phyloP scores from a whole-genome alignment of 352 stramenopile species.

The Phytophthora kernoviae region DNA sequence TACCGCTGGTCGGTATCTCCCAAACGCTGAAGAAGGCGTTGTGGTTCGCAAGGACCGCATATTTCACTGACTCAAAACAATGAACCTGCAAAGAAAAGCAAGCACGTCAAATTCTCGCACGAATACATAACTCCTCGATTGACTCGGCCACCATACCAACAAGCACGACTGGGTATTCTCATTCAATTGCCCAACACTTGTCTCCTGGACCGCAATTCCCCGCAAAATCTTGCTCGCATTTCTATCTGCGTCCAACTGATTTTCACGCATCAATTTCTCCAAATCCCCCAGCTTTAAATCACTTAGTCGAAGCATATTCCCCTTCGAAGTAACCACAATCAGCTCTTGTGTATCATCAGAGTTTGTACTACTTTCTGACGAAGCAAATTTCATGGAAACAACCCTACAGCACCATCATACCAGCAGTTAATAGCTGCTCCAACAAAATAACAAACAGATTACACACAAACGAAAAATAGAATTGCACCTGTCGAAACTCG shows the following conservation, averaged over 20 bases:
- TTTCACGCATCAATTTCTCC: slow-evolving; percentile 25
- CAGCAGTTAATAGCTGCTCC: not conserved
- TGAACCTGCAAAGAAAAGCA: slow-evolving; percentile 21
- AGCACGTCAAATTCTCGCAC: not conserved
- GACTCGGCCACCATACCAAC: slow-evolving; percentile 11
- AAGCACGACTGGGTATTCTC: slow-evolving; percentile 19
- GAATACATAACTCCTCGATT: not conserved
- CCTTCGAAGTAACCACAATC: slow-evolving; percentile 32
- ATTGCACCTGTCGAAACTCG: slow-evolving; percentile 15
- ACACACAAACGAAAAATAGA: not conserved
- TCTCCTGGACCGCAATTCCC: slow-evolving; percentile 28
- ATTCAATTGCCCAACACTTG: slow-evolving; percentile 19
- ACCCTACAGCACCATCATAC: slow-evolving; percentile 2
- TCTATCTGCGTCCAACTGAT: slow-evolving; percentile 8
- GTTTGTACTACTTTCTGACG: slow-evolving; percentile 1
- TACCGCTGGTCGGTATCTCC: slow-evolving; percentile 2
- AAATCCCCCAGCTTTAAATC: slow-evolving; percentile 37
- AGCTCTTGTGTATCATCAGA: slow-evolving; percentile 26
- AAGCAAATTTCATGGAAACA: slow-evolving; percentile 22
- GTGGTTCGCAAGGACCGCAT: slow-evolving; percentile 29
- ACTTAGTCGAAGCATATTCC: slow-evolving; percentile 23
- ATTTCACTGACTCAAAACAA: slow-evolving; percentile 6
- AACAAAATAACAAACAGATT: slow-evolving; percentile 2
- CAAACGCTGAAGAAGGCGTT: slow-evolving; percentile 18
- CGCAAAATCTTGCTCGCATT: slow-evolving; percentile 27